phyloP scores from a whole-genome alignment of 2,329 filamentous ascomycete species.

The Apiospora pterosperma region DNA sequence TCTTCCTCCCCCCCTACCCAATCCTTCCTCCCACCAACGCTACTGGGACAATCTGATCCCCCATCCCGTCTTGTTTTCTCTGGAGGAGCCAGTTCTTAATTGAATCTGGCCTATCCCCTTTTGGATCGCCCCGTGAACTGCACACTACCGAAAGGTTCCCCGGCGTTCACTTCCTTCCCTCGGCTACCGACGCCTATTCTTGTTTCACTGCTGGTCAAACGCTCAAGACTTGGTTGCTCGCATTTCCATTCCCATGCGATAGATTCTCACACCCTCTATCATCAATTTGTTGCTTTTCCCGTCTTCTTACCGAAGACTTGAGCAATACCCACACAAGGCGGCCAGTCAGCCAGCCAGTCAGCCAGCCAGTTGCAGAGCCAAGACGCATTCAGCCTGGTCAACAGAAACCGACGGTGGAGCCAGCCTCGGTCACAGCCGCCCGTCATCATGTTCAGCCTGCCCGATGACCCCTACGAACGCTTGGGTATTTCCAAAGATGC shows the following conservation, averaged over 20 bases:
- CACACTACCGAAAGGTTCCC: not conserved
- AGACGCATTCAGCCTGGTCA: not conserved
- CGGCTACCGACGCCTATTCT: conserved; percentile 5
- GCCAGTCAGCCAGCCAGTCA: no score
- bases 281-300: not conserved
- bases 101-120: conserved; percentile 25
- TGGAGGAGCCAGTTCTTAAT: conserved; percentile 27
- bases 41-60: not conserved
- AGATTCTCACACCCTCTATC: not conserved
- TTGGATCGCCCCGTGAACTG: not conserved
- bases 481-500: conserved; percentile 74
- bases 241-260: not conserved
- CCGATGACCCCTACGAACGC: conserved; percentile 74
- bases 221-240: not conserved
- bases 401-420: not conserved
- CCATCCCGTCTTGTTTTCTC: conserved; percentile 8
- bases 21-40: not conserved
- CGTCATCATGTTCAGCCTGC: conserved; percentile 45
- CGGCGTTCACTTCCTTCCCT: conserved; percentile 1
- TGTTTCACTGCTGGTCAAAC: conserved; percentile 7
- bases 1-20: not conserved
- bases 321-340: not conserved
- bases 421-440: not conserved
- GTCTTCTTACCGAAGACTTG: not conserved
- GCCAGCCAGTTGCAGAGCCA: not conserved